Evolutionary conservation across 768 basidiomycete species (phyloP).

Genomic region (Boletus coccyginus): DNA sequence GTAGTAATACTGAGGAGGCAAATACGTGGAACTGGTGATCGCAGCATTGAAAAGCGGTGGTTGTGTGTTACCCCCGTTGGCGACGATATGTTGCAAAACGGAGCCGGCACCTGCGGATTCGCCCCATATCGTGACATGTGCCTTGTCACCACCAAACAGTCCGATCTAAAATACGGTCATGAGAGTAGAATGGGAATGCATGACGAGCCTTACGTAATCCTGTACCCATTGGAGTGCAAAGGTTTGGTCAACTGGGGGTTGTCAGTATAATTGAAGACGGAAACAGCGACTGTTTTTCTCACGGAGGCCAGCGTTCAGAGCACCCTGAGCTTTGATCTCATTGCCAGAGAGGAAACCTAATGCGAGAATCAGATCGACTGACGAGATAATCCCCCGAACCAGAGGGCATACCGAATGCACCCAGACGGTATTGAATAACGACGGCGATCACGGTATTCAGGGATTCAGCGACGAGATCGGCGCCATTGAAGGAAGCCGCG

Average conservation of each 20-base stretch:
- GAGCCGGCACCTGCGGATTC: conserved; percentile 36
- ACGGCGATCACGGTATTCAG: conserved; percentile 26
- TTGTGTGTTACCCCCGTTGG: conserved; percentile 31
- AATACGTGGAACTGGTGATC: conserved; percentile 32
- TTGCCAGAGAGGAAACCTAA: conserved; percentile 34
- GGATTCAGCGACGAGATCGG: conserved; percentile 25
- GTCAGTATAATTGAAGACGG: background rate
- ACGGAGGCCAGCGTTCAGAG: conserved; percentile 37
- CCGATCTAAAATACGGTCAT: conserved; percentile 23
- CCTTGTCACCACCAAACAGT: conserved; percentile 33
- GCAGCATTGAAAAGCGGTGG: conserved; percentile 33
- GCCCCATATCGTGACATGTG: conserved; percentile 36
- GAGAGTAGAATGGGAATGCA: background rate
- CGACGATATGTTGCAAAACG: conserved; percentile 34
- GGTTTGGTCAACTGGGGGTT: conserved; percentile 31
- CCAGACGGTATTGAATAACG: conserved; percentile 35
- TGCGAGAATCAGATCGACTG: background rate
- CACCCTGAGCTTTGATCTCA: conserved; percentile 29
- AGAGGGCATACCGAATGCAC: conserved; percentile 29
- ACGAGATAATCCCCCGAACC: background rate
- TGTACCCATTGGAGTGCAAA: conserved; percentile 38
- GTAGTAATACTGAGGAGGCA: conserved; percentile 34
- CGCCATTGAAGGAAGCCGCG: conserved; percentile 15
- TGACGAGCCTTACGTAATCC: conserved; percentile 22
- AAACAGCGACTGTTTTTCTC: background rate